Conservation (phyloP, 805 yeast genomes). For the Teunomyces tritomae region DNA sequence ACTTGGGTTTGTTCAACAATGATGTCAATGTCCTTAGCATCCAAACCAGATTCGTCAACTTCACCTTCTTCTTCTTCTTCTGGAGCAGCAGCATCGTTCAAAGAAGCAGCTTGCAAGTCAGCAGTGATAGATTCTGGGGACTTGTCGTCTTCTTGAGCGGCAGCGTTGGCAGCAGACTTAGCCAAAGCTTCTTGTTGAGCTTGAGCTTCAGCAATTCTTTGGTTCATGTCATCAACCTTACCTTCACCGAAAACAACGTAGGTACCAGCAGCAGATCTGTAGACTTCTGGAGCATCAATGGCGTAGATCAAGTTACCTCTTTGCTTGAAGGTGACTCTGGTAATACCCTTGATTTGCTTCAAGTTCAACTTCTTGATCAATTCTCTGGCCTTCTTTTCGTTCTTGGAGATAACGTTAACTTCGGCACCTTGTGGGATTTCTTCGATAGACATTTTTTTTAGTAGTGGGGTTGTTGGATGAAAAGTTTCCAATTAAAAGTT, state of each 20-base stretch:
- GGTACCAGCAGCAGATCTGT: conserved; percentile 89
- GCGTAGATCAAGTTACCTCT: conserved; percentile 89
- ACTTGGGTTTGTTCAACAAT: conserved; percentile 90
- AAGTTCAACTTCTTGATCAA: conserved; percentile 82
- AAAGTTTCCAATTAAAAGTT: neutral
- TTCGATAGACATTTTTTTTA: conserved; percentile 39
- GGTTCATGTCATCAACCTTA: conserved; percentile 89
- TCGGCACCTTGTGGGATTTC: conserved; percentile 81
- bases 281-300: conserved; percentile 92
- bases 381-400: conserved; percentile 95
- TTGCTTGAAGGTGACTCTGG: conserved; percentile 94
- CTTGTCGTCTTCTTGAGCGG: conserved; percentile 44
- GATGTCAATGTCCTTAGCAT: conserved; percentile 76
- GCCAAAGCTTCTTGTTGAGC: conserved; percentile 62
- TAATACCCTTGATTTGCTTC: conserved; percentile 86
- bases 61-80: conserved; percentile 65
- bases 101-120: conserved; percentile 70
- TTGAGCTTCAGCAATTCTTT: conserved; percentile 80
- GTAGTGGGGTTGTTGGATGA: conserved; percentile 7
- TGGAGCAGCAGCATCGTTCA: conserved; percentile 40
- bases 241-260: conserved; percentile 98
- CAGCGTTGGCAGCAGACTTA: conserved; percentile 41
- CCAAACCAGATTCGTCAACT: conserved; percentile 83
- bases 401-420: conserved; percentile 77
- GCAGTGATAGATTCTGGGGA: conserved; percentile 80